Evolutionary conservation across 2,329 filamentous ascomycete species (phyloP).

Genomic region (Phoma sp.): DNA sequence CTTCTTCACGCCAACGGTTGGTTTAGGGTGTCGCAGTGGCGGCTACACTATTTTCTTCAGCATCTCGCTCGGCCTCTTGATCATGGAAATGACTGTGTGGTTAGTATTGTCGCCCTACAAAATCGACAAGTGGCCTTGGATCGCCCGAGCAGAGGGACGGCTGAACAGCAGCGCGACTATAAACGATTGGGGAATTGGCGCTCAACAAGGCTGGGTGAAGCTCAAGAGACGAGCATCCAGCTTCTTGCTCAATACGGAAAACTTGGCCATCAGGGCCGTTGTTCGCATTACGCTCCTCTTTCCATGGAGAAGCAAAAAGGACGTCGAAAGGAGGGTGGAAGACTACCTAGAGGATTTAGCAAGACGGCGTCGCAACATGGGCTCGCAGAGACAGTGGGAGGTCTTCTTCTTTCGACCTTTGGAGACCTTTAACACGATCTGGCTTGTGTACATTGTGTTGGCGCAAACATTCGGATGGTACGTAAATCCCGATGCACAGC

Average conservation of each 20-base stretch:
- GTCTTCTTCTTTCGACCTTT: conserved; percentile 41
- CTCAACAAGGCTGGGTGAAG: conserved; percentile 14
- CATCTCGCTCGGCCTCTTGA: conserved; percentile 43
- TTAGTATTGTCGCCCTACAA: conserved; percentile 30
- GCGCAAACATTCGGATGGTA: conserved; percentile 52
- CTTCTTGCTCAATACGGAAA: conserved; percentile 13
- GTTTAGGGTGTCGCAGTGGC: conserved; percentile 52
- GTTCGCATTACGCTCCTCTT: conserved; percentile 10
- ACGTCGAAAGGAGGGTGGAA: conserved; percentile 7
- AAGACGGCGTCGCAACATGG: conserved; percentile 18
- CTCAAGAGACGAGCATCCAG: conserved; percentile 17
- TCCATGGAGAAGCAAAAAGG: conserved; percentile 12
- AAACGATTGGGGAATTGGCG: conserved; percentile 14
- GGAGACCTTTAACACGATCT: conserved; percentile 48
- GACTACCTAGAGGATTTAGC: conserved; percentile 8
- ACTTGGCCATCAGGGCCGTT: conserved; percentile 10
- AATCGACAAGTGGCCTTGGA: conserved; percentile 20
- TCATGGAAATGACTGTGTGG: conserved; percentile 51
- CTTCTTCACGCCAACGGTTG: conserved; percentile 57
- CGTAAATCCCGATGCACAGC: too few relatives aligned
- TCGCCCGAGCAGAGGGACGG: conserved; percentile 15
- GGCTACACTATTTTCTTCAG: conserved; percentile 54
- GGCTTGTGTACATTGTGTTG: conserved; percentile 43
- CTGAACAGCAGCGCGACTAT: conserved; percentile 25
- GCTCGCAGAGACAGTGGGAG: conserved; percentile 28